These are phyloP conservation scores for Aechmea fasciata DNA, from an alignment of 176 grass and related monocot genomes.

Conservation along the genomic window DNA sequence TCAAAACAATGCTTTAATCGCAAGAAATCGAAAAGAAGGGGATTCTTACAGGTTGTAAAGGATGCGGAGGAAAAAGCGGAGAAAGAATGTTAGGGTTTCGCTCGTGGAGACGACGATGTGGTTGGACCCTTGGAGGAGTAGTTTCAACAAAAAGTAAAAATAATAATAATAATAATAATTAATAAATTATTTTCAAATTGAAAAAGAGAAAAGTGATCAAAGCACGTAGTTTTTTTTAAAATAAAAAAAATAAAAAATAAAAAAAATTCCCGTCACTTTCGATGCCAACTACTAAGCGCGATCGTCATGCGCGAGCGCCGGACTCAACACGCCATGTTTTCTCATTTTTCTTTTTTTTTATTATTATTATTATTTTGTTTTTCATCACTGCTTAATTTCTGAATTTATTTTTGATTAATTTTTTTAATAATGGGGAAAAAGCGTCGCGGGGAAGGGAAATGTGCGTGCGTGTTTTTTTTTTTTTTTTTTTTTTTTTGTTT, in stretches of 20 bases:
- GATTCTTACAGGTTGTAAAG: constrained; percentile 3
- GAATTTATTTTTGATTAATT: neutral
- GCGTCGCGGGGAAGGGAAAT: neutral
- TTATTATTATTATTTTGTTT: neutral
- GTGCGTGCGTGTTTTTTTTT: constrained; percentile 1
- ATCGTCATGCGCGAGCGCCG: constrained; percentile 29
- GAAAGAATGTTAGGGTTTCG: neutral
- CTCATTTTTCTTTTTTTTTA: constrained; percentile 23
- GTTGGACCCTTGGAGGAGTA: neutral
- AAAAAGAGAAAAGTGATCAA: neutral
- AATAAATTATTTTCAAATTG: too few relatives aligned
- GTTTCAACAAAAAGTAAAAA: neutral
- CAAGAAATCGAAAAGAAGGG: neutral
- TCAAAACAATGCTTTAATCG: neutral
- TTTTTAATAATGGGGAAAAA: neutral
- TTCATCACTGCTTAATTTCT: neutral
- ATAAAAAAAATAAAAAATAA: too few relatives aligned
- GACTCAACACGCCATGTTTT: constrained; percentile 17
- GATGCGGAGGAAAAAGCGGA: neutral
- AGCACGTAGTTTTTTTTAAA: too few relatives aligned
- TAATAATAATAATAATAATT: neutral
- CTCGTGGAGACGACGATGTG: neutral
- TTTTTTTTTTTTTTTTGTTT: neutral
- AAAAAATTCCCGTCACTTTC: neutral
- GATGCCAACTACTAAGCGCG: neutral